Evolutionary conservation across 306 rosid species (phyloP), one percentile per base, ranked within the genome.

Genomic region (Castanea mollissima): DNA sequence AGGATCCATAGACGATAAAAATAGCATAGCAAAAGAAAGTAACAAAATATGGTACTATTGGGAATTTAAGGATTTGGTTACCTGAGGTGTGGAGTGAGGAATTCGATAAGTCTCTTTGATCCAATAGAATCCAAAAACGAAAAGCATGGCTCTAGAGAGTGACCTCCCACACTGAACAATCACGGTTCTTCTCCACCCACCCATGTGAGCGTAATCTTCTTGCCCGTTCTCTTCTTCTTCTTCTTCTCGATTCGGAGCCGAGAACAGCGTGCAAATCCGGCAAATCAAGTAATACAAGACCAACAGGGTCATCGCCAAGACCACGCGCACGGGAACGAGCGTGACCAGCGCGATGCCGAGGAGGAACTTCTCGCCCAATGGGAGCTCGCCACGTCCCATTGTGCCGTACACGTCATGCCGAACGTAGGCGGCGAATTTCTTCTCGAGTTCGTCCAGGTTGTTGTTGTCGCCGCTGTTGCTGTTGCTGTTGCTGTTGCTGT

Each of bases 51-150:
- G 46, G 2, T 38, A 38, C 11, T 7, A 7, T 7, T 7, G 46
- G 46, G 11, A 38, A 7, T 38, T 38, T 38, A 8, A 38, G 46
- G 46, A 7, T 38, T 38, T 19, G 73, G 38, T 19, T 74, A 94
- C 93, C 89, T 90, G 72, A 35, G 20, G 82, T 52, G 80, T 6
- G 69, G 82, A n/a, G 11, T 79, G 54, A 0, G 85, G 78, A 78
- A 79, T 62, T 29, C 76, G 81, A 77, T 79, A 63, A 0, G 82
- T 79, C 68, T 86, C 90, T 41, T 75, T 46, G 80, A 96, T 93
- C 99, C 99, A 91, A 90, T 91, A 96, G 81, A 96, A 96, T 44
- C 98, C 99, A n/a, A 96, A 74, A 73, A 88, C 38, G 74, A 90
- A 89, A 35, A 96, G 91, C 89, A 96, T 63, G 63, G n/a, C n/a